Evolutionary conservation across 2,329 filamentous ascomycete genomes (phyloP).

Genomic region (Fusarium illudens): DNA sequence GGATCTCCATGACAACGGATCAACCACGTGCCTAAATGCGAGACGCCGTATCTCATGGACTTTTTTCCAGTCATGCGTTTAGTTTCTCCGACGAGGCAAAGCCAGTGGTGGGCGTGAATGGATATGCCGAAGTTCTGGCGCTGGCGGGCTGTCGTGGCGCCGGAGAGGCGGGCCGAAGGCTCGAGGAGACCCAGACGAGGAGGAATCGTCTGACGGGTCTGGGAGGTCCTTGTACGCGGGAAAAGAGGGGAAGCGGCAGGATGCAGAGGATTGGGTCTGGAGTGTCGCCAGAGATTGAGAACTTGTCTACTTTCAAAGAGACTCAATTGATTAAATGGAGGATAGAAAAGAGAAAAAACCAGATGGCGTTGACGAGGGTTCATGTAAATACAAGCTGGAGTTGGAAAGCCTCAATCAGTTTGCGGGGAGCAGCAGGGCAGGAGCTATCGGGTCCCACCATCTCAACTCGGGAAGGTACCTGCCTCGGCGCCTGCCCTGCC

Average conservation of each 20-base stretch:
- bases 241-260: conserved; percentile 24
- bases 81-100: conserved; percentile 21
- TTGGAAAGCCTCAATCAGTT: not conserved
- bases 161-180: conserved; percentile 50
- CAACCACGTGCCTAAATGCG: conserved; percentile 24
- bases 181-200: conserved; percentile 34
- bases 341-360: not conserved
- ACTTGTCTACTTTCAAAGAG: not conserved
- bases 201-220: conserved; percentile 39
- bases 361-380: too few relatives aligned
- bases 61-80: conserved; percentile 6
- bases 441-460: conserved; percentile 25
- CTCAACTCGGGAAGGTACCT: conserved; percentile 28
- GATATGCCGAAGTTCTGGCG: conserved; percentile 41
- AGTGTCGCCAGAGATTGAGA: not conserved
- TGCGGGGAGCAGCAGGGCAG: conserved; percentile 24
- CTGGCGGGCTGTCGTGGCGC: conserved; percentile 40
- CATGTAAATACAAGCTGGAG: not conserved
- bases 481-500: conserved; percentile 11
- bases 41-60: conserved; percentile 19
- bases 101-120: not conserved
- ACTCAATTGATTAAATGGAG: conserved; percentile 8
- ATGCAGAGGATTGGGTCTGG: not conserved
- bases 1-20: conserved; percentile 16
- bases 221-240: conserved; percentile 19